Evolutionary conservation across 345 rosid genomes (phyloP).

Genomic region (Linum trigynum): DNA sequence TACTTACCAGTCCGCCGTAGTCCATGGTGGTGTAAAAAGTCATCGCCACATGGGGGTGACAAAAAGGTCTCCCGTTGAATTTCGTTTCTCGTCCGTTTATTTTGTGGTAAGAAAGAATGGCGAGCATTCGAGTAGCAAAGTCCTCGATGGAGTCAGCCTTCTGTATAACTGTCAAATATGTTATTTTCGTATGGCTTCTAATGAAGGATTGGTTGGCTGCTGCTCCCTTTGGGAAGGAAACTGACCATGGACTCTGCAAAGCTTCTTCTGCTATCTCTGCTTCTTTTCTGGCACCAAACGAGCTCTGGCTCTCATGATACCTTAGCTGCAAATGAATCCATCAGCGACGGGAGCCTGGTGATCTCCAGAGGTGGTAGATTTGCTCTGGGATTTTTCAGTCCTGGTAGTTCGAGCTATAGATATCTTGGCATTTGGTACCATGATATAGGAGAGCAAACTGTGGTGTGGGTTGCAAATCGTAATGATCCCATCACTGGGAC

Average conservation of each 20-base stretch:
- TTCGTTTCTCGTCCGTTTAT: too few species aligned
- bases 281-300: not conserved
- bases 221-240: too few species aligned
- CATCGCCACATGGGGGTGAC: too few species aligned
- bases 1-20: too few species aligned
- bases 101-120: too few species aligned
- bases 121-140: too few species aligned
- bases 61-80: too few species aligned
- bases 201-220: too few species aligned
- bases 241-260: not conserved
- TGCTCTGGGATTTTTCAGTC: conserved; percentile 26
- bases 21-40: too few species aligned
- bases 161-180: too few species aligned
- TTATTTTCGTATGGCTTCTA: too few species aligned
- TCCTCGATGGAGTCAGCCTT: too few species aligned
- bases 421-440: conserved; percentile 25
- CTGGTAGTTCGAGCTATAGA: conserved; percentile 3
- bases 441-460: conserved; percentile 8
- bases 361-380: conserved; percentile 5
- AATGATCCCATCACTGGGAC: conserved; percentile 13
- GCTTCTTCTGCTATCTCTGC: not conserved
- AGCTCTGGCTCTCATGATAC: not conserved
- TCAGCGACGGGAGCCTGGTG: conserved; percentile 9
- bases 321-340: not conserved
- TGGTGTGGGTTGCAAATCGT: conserved; percentile 27